Base-by-base conservation (phyloP, 1,284 basidiomycete species). In the Tilletia caries region DNA sequence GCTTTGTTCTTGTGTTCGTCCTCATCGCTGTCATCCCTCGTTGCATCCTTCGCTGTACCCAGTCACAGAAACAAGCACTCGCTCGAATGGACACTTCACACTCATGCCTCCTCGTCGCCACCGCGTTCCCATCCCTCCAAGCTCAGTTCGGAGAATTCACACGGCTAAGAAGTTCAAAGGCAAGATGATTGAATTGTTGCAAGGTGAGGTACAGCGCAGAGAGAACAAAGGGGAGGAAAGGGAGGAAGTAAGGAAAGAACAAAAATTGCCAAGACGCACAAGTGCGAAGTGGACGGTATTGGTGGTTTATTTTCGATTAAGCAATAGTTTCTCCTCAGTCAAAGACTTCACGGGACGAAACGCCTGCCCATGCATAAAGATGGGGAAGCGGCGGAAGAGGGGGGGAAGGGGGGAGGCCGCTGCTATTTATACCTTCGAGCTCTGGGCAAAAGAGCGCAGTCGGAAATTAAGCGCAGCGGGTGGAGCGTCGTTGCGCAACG, bases 241-340 rank as follows among this genome's bases (percentile, higher is more conserved):
- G 5, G 32, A 37, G n/a, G 23, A 25, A 65, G n/a, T 27, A 27
- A 37, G 43, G 6, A 58, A 27, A 27, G 8, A 2, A 27, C 5
- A 62, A 62, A 62, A 37, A 62, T 62, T 62, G 58, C 58, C 66
- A 67, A 67, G 34, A 32, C 50, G 66, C 33, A 67, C 52, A 67
- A 62, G 37, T 23, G 46, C 48, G 46, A 52, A 67, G 43, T 50
- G 66, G 66, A 67, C 52, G 50, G 50, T 20, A 43, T 32, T 66
- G 32, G 27, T 66, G 50, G 44, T 54, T 54, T 50, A 48, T 66
- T 54, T 66, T 67, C 66, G 60, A 67, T 62, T 62, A 62, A 62
- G 58, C 58, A 62, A 62, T 62, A 62, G 58, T 37, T 29, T 62
- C 58, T 62, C 58, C 58, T 62, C 58, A 62, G 58, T 62, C 58